Conservation (phyloP, 148 eudicot genomes). For the Amaranthus palmeri region DNA sequence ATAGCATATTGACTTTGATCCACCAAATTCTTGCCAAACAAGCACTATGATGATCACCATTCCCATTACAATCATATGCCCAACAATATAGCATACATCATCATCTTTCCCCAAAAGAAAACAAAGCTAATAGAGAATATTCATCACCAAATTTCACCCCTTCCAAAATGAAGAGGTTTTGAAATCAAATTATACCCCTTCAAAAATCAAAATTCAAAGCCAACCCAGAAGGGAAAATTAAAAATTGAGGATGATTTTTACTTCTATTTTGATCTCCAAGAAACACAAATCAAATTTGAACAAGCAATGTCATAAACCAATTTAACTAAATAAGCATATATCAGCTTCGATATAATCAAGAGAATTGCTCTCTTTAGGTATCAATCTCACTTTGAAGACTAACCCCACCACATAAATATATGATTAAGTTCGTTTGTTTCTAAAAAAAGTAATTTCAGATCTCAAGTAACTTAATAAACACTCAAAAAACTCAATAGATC, state of each 20-base stretch:
- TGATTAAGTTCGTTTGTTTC: background rate
- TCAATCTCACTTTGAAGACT: too few relatives aligned
- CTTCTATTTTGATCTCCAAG: background rate
- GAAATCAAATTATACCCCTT: too few relatives aligned
- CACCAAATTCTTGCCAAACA: conserved; percentile 28
- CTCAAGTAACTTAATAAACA: conserved; percentile 23
- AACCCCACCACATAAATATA: background rate
- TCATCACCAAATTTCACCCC: background rate
- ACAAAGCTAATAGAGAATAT: background rate
- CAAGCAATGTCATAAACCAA: background rate
- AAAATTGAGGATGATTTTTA: background rate
- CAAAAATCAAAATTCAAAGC: too few relatives aligned
- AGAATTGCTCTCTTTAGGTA: too few relatives aligned
- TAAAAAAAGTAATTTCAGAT: conserved; percentile 6
- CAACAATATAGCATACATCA: conserved; percentile 19
- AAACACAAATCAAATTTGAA: background rate
- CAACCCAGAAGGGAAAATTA: background rate
- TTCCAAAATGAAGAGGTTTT: too few relatives aligned
- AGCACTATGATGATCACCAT: background rate
- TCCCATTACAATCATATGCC: conserved; percentile 22
- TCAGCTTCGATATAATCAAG: background rate
- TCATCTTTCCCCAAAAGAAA: background rate
- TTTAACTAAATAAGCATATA: background rate
- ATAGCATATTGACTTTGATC: conserved; percentile 12
- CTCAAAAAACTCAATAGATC: conserved; percentile 12